These are phyloP conservation scores for Deinandra increscens DNA, from an alignment of 129 eudicot species.

Conservation along the genomic window DNA sequence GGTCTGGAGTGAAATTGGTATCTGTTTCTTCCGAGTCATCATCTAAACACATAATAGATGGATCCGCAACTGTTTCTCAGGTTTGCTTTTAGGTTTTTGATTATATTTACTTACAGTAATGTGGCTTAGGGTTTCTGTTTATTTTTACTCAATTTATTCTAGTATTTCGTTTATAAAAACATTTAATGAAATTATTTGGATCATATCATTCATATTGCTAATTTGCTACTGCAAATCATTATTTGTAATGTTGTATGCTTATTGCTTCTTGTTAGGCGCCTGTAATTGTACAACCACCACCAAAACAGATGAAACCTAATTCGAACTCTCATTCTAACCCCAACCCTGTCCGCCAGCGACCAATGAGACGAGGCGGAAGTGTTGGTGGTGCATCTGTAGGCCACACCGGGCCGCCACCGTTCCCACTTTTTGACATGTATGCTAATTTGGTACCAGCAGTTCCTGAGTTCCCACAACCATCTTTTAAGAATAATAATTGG, in stretches of 20 bases:
- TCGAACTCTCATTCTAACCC: not conserved
- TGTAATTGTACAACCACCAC: not conserved
- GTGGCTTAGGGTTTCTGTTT: not conserved
- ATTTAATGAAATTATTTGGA: no score
- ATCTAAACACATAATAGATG: not conserved
- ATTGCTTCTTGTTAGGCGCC: not conserved
- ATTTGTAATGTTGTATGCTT: not conserved
- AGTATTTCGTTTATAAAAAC: no score
- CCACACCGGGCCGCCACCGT: slow-evolving; percentile 46
- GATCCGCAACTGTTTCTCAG: no score
- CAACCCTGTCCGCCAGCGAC: slow-evolving; percentile 28
- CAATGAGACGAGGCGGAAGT: slow-evolving; percentile 39
- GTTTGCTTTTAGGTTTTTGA: not conserved
- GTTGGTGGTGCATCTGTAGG: slow-evolving; percentile 35
- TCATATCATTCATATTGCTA: no score
- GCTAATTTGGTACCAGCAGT: slow-evolving; percentile 40
- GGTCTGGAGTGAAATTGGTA: slow-evolving; percentile 25
- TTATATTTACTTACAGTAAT: no score
- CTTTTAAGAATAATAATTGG: slow-evolving; percentile 37
- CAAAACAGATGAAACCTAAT: not conserved
- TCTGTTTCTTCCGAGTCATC: not conserved
- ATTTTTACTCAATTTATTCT: no score
- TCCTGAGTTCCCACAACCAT: slow-evolving; percentile 31
- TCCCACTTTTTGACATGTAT: slow-evolving; percentile 47
- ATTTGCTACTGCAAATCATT: not conserved